Conservation (phyloP, 2,329 filamentous ascomycete genomes). For the Pezicula radicicola region DNA sequence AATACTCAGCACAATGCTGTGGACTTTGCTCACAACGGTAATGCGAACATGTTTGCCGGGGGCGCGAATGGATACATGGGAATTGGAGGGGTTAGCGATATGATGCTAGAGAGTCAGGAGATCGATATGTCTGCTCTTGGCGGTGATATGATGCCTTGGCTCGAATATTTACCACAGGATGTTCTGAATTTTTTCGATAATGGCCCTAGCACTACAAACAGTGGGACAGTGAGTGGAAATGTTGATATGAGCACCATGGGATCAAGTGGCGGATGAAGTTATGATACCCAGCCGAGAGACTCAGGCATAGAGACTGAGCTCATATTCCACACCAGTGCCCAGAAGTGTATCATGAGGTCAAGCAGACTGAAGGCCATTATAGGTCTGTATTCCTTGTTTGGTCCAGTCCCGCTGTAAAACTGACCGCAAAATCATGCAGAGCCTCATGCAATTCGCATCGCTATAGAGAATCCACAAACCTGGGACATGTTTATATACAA, state of each 20-base stretch:
- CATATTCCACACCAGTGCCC: slow-evolving; percentile 15
- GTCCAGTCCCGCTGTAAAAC: too few species aligned
- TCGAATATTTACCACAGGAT: slow-evolving; percentile 70
- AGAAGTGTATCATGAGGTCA: too few species aligned
- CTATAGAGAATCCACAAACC: too few species aligned
- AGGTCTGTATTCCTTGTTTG: too few species aligned
- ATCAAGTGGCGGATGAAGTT: neutral
- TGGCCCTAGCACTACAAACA: neutral
- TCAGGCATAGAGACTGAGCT: too few species aligned
- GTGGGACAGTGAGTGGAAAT: neutral
- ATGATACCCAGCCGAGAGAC: too few species aligned
- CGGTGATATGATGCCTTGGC: slow-evolving; percentile 70
- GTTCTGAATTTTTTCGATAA: slow-evolving; percentile 54
- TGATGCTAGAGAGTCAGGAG: slow-evolving; percentile 75
- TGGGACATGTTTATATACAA: too few species aligned
- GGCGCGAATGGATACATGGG: slow-evolving; percentile 16
- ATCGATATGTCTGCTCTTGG: slow-evolving; percentile 70
- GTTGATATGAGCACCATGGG: neutral
- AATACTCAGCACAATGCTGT: slow-evolving; percentile 6
- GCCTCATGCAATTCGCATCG: too few species aligned
- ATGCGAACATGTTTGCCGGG: slow-evolving; percentile 5
- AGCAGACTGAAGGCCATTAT: too few species aligned
- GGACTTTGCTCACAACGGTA: slow-evolving; percentile 12
- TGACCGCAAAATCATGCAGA: too few species aligned
- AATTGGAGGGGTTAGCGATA: slow-evolving; percentile 33